These are phyloP conservation scores for Neofusicoccum laricinum DNA, from an alignment of 2,329 filamentous ascomycete species.

Conservation along the genomic window DNA sequence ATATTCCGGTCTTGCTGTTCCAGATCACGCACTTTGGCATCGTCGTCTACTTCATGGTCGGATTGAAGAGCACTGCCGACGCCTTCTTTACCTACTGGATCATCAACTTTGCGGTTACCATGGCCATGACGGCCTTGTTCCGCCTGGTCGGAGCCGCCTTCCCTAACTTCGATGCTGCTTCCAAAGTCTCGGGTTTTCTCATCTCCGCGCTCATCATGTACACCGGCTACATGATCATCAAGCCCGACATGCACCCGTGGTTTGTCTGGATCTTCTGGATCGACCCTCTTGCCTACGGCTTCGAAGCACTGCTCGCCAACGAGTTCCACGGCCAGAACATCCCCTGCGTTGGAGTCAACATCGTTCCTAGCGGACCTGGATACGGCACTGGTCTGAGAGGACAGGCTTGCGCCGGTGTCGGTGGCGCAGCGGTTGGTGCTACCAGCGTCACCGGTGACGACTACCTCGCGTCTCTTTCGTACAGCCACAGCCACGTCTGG, in stretches of 20 bases:
- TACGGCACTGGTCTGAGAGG: slow-evolving; percentile 39
- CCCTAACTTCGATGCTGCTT: slow-evolving; percentile 56
- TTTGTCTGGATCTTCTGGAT: slow-evolving; percentile 50
- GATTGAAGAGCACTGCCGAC: slow-evolving; percentile 66
- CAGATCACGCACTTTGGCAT: slow-evolving; percentile 60
- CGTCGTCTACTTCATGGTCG: slow-evolving; percentile 79
- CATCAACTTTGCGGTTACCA: slow-evolving; percentile 64
- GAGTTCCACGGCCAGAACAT: slow-evolving; percentile 34
- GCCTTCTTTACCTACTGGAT: slow-evolving; percentile 81
- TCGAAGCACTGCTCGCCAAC: slow-evolving; percentile 17
- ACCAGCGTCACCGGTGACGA: slow-evolving; percentile 55
- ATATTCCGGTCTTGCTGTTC: slow-evolving; percentile 55
- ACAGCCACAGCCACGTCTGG: slow-evolving; percentile 27
- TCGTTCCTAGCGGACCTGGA: slow-evolving; percentile 50
- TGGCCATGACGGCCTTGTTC: slow-evolving; percentile 82
- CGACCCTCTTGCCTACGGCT: slow-evolving; percentile 38
- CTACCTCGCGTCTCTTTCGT: slow-evolving; percentile 55
- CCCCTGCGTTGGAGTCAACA: slow-evolving; percentile 48
- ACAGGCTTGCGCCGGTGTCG: slow-evolving; percentile 58
- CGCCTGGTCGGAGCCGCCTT: slow-evolving; percentile 68
- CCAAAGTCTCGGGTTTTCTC: slow-evolving; percentile 56
- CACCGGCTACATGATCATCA: slow-evolving; percentile 60
- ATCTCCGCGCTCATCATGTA: slow-evolving; percentile 58
- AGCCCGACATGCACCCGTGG: slow-evolving; percentile 52
- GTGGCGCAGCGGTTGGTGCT: slow-evolving; percentile 52